Evolutionary conservation across 805 yeast species (phyloP).

Genomic region (Diddensiella santjacobensis): DNA sequence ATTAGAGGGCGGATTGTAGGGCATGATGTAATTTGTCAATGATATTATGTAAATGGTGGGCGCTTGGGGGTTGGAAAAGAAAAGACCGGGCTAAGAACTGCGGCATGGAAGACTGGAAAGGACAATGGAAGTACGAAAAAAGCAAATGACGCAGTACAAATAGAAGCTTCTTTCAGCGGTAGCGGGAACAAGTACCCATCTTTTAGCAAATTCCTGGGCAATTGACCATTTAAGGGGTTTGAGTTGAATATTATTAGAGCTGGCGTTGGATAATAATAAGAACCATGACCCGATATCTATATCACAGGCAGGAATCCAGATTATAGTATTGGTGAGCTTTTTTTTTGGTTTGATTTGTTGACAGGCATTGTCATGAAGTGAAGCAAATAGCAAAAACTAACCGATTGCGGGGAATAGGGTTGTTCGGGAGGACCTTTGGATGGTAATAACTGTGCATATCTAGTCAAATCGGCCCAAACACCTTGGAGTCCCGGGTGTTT

Average conservation of each 20-base stretch:
- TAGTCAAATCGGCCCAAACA: slow-evolving; percentile 53
- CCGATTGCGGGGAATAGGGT: slow-evolving; percentile 39
- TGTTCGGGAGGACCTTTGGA: slow-evolving; percentile 85
- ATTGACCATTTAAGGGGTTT: no score
- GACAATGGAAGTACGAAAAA: no score
- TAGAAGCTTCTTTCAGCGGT: background rate
- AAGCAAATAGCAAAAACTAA: background rate
- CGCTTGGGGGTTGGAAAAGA: no score
- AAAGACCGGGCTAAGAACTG: no score
- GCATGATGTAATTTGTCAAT: no score
- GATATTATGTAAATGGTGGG: no score
- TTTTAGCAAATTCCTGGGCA: no score
- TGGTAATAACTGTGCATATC: slow-evolving; percentile 60
- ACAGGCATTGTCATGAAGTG: background rate
- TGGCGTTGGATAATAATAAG: background rate
- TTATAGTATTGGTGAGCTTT: slow-evolving; percentile 1
- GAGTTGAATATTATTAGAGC: no score
- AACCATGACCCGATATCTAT: background rate
- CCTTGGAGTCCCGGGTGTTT: slow-evolving; percentile 44
- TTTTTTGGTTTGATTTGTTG: background rate
- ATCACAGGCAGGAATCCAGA: background rate
- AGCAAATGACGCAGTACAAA: background rate
- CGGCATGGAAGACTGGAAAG: no score
- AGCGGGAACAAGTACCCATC: no score
- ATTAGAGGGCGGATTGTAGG: no score